Evolutionary conservation across 495 filamentous ascomycete species (phyloP), one percentile per base, ranked within the genome.

Genomic region (Penicillium daleae): DNA sequence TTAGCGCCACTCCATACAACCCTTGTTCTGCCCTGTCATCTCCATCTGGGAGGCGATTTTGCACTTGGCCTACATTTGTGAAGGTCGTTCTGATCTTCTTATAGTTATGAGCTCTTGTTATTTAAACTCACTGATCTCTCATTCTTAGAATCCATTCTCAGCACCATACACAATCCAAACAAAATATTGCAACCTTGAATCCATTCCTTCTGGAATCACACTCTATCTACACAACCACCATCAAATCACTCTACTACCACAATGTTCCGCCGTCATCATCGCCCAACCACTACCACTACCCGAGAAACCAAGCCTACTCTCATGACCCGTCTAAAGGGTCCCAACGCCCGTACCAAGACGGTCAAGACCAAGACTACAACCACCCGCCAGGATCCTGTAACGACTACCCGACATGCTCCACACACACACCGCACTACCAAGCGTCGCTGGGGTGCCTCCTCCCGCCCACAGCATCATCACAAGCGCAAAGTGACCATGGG

Each of bases 401-500:
- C 44, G 6, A 29, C 31, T 22, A 22, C 37, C 17, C 12, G 10
- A 1, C 53, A 46, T 8, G 61, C 10, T 13, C 64, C 40, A n/a
- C 37, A 51, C 7, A 33, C 56, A 17, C 37, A 37, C 15, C 44
- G 48, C 26, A 61, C 56, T 15, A 57, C 50, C 33, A 65, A 61
- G 33, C 56, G 64, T 33, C 57, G 50, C 44, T 53, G 59, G 48
- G 59, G 66, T 48, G 31, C 12, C 19, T 51, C 12, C 19, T 51
- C 63, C 42, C n/a, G 62, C n/a, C 74, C 69, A 5, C 73, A 65
- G 0, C 85, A 86, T 58, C 86, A 86, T 58, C 87, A 87, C 22
- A 71, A 80, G 57, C 83, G 88, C 61, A 81, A 83, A 35, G 72
- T 81, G 0, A 81, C 77, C 32, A 74, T 91, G 33, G 86, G 88